Conservation (phyloP, 257 asterid genomes). For the Solanum peruvianum region DNA sequence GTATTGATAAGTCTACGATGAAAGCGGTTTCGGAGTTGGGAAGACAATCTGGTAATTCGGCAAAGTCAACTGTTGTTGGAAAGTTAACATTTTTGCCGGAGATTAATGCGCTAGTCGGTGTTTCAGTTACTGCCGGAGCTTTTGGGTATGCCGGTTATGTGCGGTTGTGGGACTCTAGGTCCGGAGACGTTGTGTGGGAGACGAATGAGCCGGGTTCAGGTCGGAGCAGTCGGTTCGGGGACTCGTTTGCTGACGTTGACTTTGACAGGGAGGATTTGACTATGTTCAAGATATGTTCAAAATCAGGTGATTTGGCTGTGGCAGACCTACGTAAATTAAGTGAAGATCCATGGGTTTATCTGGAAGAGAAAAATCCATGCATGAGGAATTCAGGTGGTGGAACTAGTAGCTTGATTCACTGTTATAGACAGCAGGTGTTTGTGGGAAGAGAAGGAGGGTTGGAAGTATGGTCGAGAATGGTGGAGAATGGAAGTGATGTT, state of each 20-base stretch:
- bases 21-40: constrained; percentile 44
- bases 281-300: constrained; percentile 77
- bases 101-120: constrained; percentile 41
- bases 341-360: constrained; percentile 90
- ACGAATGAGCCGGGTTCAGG: constrained; percentile 92
- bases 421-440: constrained; percentile 69
- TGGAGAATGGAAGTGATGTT: constrained; percentile 7
- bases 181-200: constrained; percentile 72
- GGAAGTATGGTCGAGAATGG: constrained; percentile 83
- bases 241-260: constrained; percentile 70
- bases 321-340: constrained; percentile 68
- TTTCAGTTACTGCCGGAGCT: constrained; percentile 68
- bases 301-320: constrained; percentile 82
- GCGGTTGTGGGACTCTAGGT: constrained; percentile 77
- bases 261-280: constrained; percentile 42
- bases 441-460: constrained; percentile 79
- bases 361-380: constrained; percentile 83
- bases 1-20: constrained; percentile 61
- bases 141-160: constrained; percentile 86
- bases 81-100: constrained; percentile 46
- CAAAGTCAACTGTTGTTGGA: constrained; percentile 52
- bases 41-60: constrained; percentile 61
- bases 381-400: constrained; percentile 53
- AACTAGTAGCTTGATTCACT: constrained; percentile 29
- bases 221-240: constrained; percentile 85